Evolutionary conservation across 2,329 filamentous ascomycete genomes (phyloP), one percentile per base, ranked within the genome.

Genomic region (Colletotrichum costaricense): DNA sequence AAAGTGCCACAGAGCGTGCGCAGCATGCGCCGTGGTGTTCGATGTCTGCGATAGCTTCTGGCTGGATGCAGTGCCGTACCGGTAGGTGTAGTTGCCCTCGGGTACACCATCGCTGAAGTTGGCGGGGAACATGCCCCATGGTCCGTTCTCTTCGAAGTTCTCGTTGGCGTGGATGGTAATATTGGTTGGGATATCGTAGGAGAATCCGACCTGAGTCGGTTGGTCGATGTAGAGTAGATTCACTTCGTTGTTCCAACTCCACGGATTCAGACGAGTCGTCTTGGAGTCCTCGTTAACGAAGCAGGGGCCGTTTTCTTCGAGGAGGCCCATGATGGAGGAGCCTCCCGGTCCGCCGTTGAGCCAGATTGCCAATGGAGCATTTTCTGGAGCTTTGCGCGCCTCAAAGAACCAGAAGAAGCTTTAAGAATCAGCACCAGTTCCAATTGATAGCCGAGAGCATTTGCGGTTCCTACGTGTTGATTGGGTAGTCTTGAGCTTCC

Each of bases 201-300:
- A 91, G 73, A 91, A 89, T 52, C 88, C 88, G 11, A 92, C 87
- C 79, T 93, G 90, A 62, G 90, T 89, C 9, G 90, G 90, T 80
- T 87, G 85, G 78, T 88, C 83, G 69, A 86, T 81, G 72, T 83
- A 86, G 5, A 86, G 76, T 74, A 90, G 80, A 76, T 90, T 90
- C 46, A 86, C 71, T 58, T 83, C 85, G 70, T 86, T 84, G 77
- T 90, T 88, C 88, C 88, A 90, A 33, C 86, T 85, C 84, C 85
- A 90, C 0, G 87, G 86, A 70, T 91, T 91, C 14, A 83, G 71
- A 38, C 84, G 81, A 60, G 87, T 85, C 5, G 85, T 80, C 62
- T 85, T 82, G 30, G 87, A 88, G 63, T 82, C 72, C 65, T 83
- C 64, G 63, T 85, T 78, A 24, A 84, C 77, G 66, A 85, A 77